phyloP scores from a whole-genome alignment of 1,139 yeast genomes.

The Yamadazyma atlantica region DNA sequence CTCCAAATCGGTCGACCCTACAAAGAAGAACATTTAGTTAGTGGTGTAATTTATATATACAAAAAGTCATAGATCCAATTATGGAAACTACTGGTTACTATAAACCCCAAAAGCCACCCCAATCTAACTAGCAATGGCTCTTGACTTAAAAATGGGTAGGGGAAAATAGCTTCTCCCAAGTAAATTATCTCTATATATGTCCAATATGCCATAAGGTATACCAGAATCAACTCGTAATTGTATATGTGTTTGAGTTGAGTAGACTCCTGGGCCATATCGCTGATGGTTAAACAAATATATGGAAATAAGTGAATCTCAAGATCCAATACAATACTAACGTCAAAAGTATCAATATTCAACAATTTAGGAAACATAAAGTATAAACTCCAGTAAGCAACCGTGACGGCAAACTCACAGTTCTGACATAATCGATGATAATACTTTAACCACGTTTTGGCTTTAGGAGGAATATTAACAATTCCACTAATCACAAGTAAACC shows the following conservation, averaged over 20 bases:
- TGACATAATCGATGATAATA: slow-evolving; percentile 14
- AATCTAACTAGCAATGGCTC: slow-evolving; percentile 3
- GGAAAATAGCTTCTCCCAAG: slow-evolving; percentile 6
- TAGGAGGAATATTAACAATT: background rate
- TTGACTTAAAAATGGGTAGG: slow-evolving; percentile 12
- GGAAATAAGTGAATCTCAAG: slow-evolving; percentile 26
- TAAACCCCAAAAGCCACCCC: slow-evolving; percentile 9
- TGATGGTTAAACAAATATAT: slow-evolving; percentile 12
- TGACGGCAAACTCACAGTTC: slow-evolving; percentile 23
- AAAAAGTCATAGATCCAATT: too few relatives aligned
- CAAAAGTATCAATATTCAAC: slow-evolving; percentile 21
- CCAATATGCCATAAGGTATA: slow-evolving; percentile 9
- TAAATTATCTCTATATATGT: slow-evolving; percentile 10
- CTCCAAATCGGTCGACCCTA: too few relatives aligned
- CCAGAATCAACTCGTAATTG: background rate
- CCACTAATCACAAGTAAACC: slow-evolving; percentile 5
- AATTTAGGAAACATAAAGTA: slow-evolving; percentile 17
- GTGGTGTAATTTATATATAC: too few relatives aligned
- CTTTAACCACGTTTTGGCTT: background rate
- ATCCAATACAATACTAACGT: slow-evolving; percentile 19
- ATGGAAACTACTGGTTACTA: slow-evolving; percentile 2
- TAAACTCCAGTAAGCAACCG: slow-evolving; percentile 23
- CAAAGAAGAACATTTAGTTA: too few relatives aligned
- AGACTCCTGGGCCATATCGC: background rate
- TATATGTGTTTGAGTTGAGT: background rate